Conservation (phyloP, 306 rosid species). For the Mimosa bimucronata region DNA sequence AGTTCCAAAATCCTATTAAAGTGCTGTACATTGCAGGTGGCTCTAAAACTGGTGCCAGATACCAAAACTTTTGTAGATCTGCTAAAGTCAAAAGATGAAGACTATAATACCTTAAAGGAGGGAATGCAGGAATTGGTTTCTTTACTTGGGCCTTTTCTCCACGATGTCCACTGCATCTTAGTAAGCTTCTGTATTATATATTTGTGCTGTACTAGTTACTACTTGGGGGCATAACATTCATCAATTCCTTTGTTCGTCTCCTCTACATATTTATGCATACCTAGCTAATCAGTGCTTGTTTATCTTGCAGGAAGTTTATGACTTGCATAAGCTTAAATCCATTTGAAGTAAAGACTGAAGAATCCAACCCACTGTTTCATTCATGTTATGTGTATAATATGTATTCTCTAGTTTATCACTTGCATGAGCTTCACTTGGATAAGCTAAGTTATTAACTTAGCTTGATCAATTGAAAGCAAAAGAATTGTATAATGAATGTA, state of each 20-base stretch:
- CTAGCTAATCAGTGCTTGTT: background rate
- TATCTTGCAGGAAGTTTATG: conserved; percentile 57
- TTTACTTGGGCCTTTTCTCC: conserved; percentile 67
- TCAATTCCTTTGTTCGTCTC: conserved; percentile 23
- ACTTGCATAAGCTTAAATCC: conserved; percentile 69
- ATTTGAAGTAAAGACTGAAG: conserved; percentile 40
- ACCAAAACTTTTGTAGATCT: conserved; percentile 54
- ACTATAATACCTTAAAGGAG: conserved; percentile 57
- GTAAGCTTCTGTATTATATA: conserved; percentile 42
- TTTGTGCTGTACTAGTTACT: background rate
- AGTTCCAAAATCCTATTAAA: background rate
- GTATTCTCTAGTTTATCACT: background rate
- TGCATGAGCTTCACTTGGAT: background rate
- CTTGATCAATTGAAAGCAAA: background rate
- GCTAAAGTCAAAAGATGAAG: conserved; percentile 65
- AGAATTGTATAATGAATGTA: background rate
- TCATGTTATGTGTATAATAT: background rate
- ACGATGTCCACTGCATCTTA: conserved; percentile 68
- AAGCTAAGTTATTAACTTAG: background rate
- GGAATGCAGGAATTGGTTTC: conserved; percentile 61
- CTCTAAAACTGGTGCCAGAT: conserved; percentile 77
- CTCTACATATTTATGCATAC: background rate
- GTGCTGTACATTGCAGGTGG: conserved; percentile 61
- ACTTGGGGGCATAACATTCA: conserved; percentile 2
- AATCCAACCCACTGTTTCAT: conserved; percentile 14